A percentile compares a stretch with the other conserved stretches of the same genome.
phyloP scores from a whole-genome alignment of 2,329 filamentous ascomycete species.

The Neonectria ditissima region DNA sequence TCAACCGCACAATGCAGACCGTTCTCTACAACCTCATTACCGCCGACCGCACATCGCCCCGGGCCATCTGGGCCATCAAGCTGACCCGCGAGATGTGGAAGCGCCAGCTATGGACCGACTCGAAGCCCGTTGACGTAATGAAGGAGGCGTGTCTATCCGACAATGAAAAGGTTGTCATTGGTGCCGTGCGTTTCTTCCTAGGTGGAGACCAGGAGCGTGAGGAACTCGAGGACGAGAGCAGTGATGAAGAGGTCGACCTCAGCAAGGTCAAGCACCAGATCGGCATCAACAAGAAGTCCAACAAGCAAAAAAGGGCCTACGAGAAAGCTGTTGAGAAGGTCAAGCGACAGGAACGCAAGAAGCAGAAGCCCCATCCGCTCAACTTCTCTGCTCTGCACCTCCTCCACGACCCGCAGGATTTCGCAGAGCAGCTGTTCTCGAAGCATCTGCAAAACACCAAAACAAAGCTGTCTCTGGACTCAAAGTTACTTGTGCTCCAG shows the following conservation, averaged over 20 bases:
- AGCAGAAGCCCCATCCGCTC: conserved; percentile 85
- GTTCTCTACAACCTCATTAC: conserved; percentile 92
- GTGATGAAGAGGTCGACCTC: conserved; percentile 83
- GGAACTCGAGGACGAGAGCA: conserved; percentile 89
- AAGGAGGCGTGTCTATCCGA: conserved; percentile 90
- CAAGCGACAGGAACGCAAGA: conserved; percentile 87
- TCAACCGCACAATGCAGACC: conserved; percentile 94
- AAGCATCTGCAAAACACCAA: conserved; percentile 92
- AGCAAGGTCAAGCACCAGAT: conserved; percentile 85
- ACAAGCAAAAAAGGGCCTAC: conserved; percentile 83
- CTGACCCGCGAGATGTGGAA: conserved; percentile 97
- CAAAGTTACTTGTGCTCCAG: conserved; percentile 90
- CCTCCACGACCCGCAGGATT: conserved; percentile 92
- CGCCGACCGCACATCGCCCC: conserved; percentile 84
- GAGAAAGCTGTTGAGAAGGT: conserved; percentile 85
- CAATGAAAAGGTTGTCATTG: conserved; percentile 91
- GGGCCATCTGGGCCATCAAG: conserved; percentile 96
- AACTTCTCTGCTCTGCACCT: conserved; percentile 98
- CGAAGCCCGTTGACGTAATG: conserved; percentile 97
- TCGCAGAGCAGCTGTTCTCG: conserved; percentile 88
- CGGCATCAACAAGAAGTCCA: conserved; percentile 96
- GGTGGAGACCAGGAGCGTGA: conserved; percentile 97
- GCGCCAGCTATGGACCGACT: conserved; percentile 94
- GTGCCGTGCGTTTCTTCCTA: conserved; percentile 93
- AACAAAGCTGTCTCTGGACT: conserved; percentile 86